Evolutionary conservation across 768 basidiomycete species (phyloP).

Genomic region (Mrakia blollopis): DNA sequence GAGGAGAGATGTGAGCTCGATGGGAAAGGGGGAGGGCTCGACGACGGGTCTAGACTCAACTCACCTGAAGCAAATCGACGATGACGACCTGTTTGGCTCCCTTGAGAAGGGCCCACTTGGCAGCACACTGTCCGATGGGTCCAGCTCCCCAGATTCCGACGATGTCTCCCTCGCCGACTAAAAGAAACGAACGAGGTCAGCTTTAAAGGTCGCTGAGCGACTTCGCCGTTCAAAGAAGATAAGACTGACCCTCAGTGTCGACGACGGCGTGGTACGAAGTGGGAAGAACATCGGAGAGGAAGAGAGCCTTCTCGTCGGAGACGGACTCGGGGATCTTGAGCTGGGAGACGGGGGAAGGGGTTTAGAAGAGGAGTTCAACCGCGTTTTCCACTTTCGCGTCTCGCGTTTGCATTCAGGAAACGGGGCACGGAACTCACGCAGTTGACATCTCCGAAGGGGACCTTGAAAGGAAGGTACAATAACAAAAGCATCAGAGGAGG

Average conservation of each 20-base stretch:
- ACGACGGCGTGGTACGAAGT: conserved; percentile 70
- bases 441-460: conserved; percentile 65
- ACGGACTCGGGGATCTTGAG: conserved; percentile 64
- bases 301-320: conserved; percentile 55
- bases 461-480: too few species aligned
- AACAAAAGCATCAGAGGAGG: too few species aligned
- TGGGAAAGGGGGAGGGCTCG: too few species aligned
- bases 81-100: conserved; percentile 66
- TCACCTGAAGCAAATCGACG: conserved; percentile 54
- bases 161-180: conserved; percentile 62
- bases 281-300: conserved; percentile 53
- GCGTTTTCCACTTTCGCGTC: neutral
- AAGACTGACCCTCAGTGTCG: conserved; percentile 52
- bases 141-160: conserved; percentile 60
- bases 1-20: too few species aligned
- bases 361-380: neutral
- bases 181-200: neutral
- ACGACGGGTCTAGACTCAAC: too few species aligned
- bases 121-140: conserved; percentile 26
- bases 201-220: too few species aligned
- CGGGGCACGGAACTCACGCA: conserved; percentile 38
- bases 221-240: neutral
- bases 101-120: conserved; percentile 59
- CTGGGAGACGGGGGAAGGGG: neutral
- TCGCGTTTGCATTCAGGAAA: too few species aligned